Base-by-base conservation (phyloP, 768 basidiomycete genomes). In the Suillus brevipes region DNA sequence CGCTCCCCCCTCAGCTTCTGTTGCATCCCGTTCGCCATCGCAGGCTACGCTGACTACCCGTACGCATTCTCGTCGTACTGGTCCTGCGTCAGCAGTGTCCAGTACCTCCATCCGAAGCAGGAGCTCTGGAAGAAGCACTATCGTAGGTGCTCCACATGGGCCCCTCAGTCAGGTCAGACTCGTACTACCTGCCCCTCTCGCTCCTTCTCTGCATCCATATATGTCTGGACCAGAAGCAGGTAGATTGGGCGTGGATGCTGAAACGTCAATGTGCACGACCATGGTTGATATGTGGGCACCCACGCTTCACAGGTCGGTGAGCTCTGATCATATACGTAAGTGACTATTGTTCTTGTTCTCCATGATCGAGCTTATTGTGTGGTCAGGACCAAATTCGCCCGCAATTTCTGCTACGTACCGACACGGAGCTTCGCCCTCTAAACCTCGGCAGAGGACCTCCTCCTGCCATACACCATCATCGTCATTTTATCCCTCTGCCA, bases 121-220 rank as follows among this genome's bases (percentile, higher is more conserved):
- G 57, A 40, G 25, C 28, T 78, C 76, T 62, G 56, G 42, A 43
- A 78, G 78, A 43, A 77, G 76, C 65, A 80, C 78, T 31, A 70
- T 87, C 31, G 81, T 85, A 20, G 89, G 89, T 40, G 74, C 82
- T 1, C 89, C 90, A 25, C 90, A 92, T 71, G 79, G 81, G 6
- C 85, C 83, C 0, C 82, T 84, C 64, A 88, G 81, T 71, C 82
- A 82, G 62, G 76, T 92, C 61, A 85, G 91, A 69, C 87, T 92
- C 61, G 76, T 93, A 18, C 78, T 91, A 4, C 91, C 91, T 0
- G 74, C 84, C 1, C 91, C 90, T 2, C 82, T 93, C 20, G 84
- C 84, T 1, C 79, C 83, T 13, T 73, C 73, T 47, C 73, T 81
- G n/a, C 69, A 60, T 31, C 73, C 68, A 18, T 62, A 65, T 31